Evolutionary conservation across 495 filamentous ascomycete genomes (phyloP), one percentile per base, ranked within the genome.

Genomic region (Tuber brumale): DNA sequence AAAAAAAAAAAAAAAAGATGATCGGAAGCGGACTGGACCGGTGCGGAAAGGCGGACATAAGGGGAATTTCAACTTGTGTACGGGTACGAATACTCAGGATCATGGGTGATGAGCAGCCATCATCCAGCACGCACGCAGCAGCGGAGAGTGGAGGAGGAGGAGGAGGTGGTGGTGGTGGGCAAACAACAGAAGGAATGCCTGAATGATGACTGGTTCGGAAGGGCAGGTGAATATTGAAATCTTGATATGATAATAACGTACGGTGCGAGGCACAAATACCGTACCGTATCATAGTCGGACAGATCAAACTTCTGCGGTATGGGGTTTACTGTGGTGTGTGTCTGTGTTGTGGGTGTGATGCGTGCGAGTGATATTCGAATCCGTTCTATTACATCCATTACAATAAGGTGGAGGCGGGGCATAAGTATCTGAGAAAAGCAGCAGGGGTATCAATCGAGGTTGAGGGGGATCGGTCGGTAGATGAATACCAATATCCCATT

Each of bases 401-500:
- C n/a, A 66, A 66, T 31, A n/a, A 66, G 57, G 57, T 66, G 23
- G 48, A 57, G 48, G 48, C 48, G 23, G 48, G 45, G 45, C 18
- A 9, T 8, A 57, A 66, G 27, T 16, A 16, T 66, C 57, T 66
- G 27, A 66, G 19, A 16, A 10, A 31, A 27, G 51, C 51, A 61
- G 57, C 57, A 66, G 31, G 57, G 57, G 57, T 66, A 66, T 66
- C 57, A 66, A 66, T 66, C 57, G 57, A 66, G 27, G 57, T 31
- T 66, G 57, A 66, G 57, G n/a, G 57, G 57, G 57, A 66, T 66
- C 57, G 57, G 57, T 66, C n/a, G 57, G 57, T 66, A 66, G 57
- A 66, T 66, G 57, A 66, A 31, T 66, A 7, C 23, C 51, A 57
- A 57, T 48, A 48, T 57, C 23, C 51, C 27, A 31, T 61, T 6